Evolutionary conservation across 306 rosid genomes (phyloP).

Genomic region (Sphenostylis stenocarpa): DNA sequence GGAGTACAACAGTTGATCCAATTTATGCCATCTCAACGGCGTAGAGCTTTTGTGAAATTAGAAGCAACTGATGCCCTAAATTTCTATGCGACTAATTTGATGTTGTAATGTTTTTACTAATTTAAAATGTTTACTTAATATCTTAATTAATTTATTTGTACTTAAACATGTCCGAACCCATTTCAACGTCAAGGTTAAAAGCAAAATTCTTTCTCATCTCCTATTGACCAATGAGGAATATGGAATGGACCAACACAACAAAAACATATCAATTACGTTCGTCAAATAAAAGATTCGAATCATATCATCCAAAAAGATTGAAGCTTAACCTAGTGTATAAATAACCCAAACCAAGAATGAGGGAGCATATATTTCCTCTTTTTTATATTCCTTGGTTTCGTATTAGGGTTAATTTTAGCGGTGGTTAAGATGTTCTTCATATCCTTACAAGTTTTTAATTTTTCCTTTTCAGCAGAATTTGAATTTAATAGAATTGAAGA

Average conservation of each 20-base stretch:
- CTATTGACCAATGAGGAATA: background rate
- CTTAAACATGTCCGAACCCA: too few relatives aligned
- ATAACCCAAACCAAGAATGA: slow-evolving; percentile 20
- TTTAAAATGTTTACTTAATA: too few relatives aligned
- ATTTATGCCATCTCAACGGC: too few relatives aligned
- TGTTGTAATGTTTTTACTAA: too few relatives aligned
- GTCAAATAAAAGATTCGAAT: slow-evolving; percentile 10
- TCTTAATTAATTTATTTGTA: too few relatives aligned
- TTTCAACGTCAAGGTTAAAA: too few relatives aligned
- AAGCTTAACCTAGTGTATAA: background rate
- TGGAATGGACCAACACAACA: background rate
- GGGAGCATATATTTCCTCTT: slow-evolving; percentile 14
- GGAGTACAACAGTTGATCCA: too few relatives aligned
- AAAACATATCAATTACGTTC: background rate
- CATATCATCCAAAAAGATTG: background rate
- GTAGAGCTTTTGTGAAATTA: too few relatives aligned
- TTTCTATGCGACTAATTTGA: too few relatives aligned
- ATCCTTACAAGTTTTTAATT: background rate
- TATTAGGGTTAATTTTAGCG: background rate
- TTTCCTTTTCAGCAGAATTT: background rate
- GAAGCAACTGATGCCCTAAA: too few relatives aligned
- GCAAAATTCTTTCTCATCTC: background rate
- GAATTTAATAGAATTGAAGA: background rate
- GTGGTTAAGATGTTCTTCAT: slow-evolving; percentile 8
- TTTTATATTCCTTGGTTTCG: slow-evolving; percentile 12